Evolutionary conservation across 371 early-diverging fungal genomes (phyloP), one percentile per base, ranked within the genome.

Genomic region (Mortierella sp.): DNA sequence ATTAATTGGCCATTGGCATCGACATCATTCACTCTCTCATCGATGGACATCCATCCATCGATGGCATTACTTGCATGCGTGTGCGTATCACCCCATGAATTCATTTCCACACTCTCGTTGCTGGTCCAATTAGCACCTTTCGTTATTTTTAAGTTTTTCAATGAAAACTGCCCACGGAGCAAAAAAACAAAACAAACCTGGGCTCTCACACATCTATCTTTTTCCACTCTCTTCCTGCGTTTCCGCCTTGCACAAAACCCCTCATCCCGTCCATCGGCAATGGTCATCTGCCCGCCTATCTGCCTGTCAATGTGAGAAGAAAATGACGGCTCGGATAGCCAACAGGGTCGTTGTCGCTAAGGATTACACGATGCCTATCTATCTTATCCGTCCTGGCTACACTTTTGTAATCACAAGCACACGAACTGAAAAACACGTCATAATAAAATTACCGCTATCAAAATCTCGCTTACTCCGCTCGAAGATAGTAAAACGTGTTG

Each of bases 81-180:
- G n/a, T n/a, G n/a, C n/a, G n/a, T n/a, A n/a, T n/a, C n/a, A n/a
- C n/a, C n/a, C n/a, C n/a, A n/a, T n/a, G n/a, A n/a, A n/a, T n/a
- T n/a, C n/a, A n/a, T n/a, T n/a, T n/a, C n/a, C n/a, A n/a, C n/a
- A n/a, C n/a, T n/a, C n/a, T n/a, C n/a, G n/a, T n/a, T n/a, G n/a
- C n/a, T 6, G 1, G 22, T 61, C 9, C 61, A 61, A 61, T 61
- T 61, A 39, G 61, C n/a, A n/a, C n/a, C n/a, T n/a, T 61, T 16
- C 61, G 61, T 61, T 61, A 6, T 55, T 37, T 61, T 61, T 61
- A 61, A 39, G 61, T 61, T 61, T 26, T 61, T 61, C 34, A 61
- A 58, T 19, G 22, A 34, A 55, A 34, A 31, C 37, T 61, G 61
- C 61, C 61, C 61, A 61, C 61, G 61, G 61, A 61, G 61, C 61